Conservation (phyloP, 2,329 filamentous ascomycete species). For the Neopestalotiopsis clavispora region DNA sequence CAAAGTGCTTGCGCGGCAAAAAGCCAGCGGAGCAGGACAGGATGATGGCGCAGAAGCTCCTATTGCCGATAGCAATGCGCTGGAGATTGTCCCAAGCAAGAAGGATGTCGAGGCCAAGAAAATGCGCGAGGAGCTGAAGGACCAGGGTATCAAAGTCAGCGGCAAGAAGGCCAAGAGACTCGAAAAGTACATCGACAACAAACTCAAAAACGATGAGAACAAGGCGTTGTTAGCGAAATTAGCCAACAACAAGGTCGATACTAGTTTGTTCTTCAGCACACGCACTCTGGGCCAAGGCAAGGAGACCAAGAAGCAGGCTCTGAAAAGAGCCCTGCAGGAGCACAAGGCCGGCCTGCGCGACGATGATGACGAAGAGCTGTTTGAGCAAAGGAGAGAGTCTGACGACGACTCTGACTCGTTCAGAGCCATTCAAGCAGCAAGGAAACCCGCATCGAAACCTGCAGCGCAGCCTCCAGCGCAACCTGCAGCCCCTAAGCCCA, state of each 20-base stretch:
- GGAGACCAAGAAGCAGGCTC: slow-evolving; percentile 73
- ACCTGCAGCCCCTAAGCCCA: neutral
- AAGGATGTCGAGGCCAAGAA: slow-evolving; percentile 59
- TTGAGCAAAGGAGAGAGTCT: slow-evolving; percentile 37
- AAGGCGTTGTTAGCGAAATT: slow-evolving; percentile 83
- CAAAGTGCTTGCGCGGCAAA: slow-evolving; percentile 66
- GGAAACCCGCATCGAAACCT: too few relatives aligned
- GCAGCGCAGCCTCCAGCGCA: neutral
- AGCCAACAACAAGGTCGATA: slow-evolving; percentile 79
- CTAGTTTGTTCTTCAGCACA: slow-evolving; percentile 78
- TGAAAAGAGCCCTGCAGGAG: slow-evolving; percentile 68
- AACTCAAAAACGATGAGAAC: slow-evolving; percentile 93
- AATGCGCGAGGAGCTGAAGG: slow-evolving; percentile 58
- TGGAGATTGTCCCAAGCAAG: slow-evolving; percentile 54
- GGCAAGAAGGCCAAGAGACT: slow-evolving; percentile 70
- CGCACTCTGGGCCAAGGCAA: slow-evolving; percentile 74
- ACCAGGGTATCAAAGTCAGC: slow-evolving; percentile 60
- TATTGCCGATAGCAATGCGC: slow-evolving; percentile 57
- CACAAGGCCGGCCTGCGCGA: slow-evolving; percentile 66
- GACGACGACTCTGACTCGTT: slow-evolving; percentile 1
- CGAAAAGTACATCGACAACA: slow-evolving; percentile 80
- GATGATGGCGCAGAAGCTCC: slow-evolving; percentile 34
- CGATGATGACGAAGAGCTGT: slow-evolving; percentile 59
- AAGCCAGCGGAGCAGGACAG: slow-evolving; percentile 40
- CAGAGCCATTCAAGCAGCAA: too few relatives aligned